Conservation (phyloP, 177 flowering plant genomes). For the Vitis hybrid region DNA sequence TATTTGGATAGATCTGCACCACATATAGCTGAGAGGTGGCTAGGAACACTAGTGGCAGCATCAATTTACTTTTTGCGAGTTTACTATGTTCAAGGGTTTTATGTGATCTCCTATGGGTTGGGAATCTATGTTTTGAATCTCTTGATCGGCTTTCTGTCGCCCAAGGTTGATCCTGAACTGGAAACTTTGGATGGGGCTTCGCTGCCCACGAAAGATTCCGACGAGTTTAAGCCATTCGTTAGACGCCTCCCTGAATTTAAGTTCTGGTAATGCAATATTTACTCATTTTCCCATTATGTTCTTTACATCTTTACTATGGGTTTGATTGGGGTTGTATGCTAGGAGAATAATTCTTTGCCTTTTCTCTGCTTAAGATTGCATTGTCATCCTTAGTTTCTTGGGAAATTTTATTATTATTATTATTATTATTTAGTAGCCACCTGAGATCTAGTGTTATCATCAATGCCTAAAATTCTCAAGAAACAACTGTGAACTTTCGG, state of each 20-base stretch:
- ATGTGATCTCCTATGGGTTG: conserved; percentile 60
- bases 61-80: conserved; percentile 49
- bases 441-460: too few relatives aligned
- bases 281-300: too few relatives aligned
- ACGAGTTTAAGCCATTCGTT: conserved; percentile 75
- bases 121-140: conserved; percentile 70
- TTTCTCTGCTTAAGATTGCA: too few relatives aligned
- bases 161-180: conserved; percentile 71
- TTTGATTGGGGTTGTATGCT: too few relatives aligned
- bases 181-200: conserved; percentile 63
- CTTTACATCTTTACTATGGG: too few relatives aligned
- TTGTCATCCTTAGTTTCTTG: too few relatives aligned
- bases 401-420: too few relatives aligned
- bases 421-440: too few relatives aligned
- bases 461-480: too few relatives aligned
- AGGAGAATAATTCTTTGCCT: too few relatives aligned
- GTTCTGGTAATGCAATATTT: conserved; percentile 51
- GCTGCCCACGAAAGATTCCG: conserved; percentile 67
- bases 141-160: conserved; percentile 77
- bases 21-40: conserved; percentile 54
- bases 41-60: conserved; percentile 54
- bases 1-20: conserved; percentile 67
- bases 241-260: conserved; percentile 83
- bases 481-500: too few relatives aligned
- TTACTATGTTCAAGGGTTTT: conserved; percentile 65